phyloP scores from a whole-genome alignment of 495 filamentous ascomycete genomes.

The Podospora conica region DNA sequence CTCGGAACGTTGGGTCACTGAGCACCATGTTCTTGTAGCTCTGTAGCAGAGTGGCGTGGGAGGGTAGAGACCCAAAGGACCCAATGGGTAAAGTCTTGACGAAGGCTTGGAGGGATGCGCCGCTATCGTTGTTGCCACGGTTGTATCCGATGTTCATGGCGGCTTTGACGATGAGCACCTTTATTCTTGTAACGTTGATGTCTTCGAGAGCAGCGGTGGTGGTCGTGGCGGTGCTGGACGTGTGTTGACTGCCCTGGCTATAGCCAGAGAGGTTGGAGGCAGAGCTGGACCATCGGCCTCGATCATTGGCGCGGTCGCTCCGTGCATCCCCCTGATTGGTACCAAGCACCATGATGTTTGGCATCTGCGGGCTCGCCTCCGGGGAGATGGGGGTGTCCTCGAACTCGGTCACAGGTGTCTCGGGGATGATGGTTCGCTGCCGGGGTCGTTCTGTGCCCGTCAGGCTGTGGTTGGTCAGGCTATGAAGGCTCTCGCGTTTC shows the following conservation, averaged over 20 bases:
- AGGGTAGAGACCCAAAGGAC: slow-evolving; percentile 65
- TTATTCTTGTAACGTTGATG: slow-evolving; percentile 64
- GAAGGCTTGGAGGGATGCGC: slow-evolving; percentile 56
- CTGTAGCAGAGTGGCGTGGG: slow-evolving; percentile 64
- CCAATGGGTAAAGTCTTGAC: slow-evolving; percentile 68
- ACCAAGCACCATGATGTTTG: slow-evolving; percentile 81
- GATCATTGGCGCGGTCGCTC: slow-evolving; percentile 28
- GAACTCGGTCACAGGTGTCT: slow-evolving; percentile 90
- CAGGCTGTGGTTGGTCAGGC: slow-evolving; percentile 31
- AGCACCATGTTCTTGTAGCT: slow-evolving; percentile 72
- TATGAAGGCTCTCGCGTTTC: slow-evolving; percentile 39
- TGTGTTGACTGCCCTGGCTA: slow-evolving; percentile 62
- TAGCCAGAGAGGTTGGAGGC: slow-evolving; percentile 68
- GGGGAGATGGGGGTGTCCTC: slow-evolving; percentile 80
- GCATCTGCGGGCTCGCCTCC: slow-evolving; percentile 63
- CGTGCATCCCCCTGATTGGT: slow-evolving; percentile 44
- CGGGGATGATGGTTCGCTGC: slow-evolving; percentile 47
- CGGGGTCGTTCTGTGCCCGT: slow-evolving; percentile 27
- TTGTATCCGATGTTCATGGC: slow-evolving; percentile 72
- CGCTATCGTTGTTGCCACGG: slow-evolving; percentile 34
- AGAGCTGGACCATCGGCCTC: slow-evolving; percentile 64
- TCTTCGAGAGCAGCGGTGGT: slow-evolving; percentile 57
- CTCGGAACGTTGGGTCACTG: slow-evolving; percentile 58
- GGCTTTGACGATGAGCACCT: slow-evolving; percentile 70
- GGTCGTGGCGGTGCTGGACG: slow-evolving; percentile 70